phyloP scores from a whole-genome alignment of 257 asterid species.

The Penstemon davidsonii region DNA sequence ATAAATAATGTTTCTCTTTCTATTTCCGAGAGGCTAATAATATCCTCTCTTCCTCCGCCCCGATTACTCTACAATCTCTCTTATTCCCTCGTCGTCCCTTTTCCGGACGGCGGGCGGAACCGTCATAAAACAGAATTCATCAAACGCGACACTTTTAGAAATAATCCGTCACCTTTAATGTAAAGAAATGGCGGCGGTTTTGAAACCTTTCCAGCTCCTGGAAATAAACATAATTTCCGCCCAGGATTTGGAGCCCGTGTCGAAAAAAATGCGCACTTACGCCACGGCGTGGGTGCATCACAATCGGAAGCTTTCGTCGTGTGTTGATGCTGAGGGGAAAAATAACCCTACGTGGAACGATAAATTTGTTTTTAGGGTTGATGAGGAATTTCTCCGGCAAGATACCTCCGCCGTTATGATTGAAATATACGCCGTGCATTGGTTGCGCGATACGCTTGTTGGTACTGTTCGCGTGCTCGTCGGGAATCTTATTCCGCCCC shows the following conservation, averaged over 20 bases:
- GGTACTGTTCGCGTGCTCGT: constrained; percentile 87
- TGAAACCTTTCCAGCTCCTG: constrained; percentile 71
- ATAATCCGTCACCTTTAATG: no score
- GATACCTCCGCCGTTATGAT: constrained; percentile 85
- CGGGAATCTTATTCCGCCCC: constrained; percentile 77
- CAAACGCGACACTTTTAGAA: no score
- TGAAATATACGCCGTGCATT: constrained; percentile 52
- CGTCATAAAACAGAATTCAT: not conserved
- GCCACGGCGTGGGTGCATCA: constrained; percentile 85
- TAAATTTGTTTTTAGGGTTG: constrained; percentile 82
- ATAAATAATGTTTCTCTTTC: constrained; percentile 7
- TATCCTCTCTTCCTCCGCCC: constrained; percentile 29
- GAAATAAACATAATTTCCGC: constrained; percentile 85
- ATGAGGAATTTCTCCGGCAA: constrained; percentile 67
- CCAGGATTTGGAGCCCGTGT: constrained; percentile 74
- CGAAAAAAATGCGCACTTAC: constrained; percentile 73
- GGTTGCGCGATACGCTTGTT: constrained; percentile 62
- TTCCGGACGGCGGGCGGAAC: constrained; percentile 47
- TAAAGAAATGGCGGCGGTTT: constrained; percentile 33
- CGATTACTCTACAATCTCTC: constrained; percentile 19
- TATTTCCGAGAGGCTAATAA: constrained; percentile 31
- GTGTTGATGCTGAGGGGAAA: constrained; percentile 61
- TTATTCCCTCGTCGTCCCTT: constrained; percentile 55
- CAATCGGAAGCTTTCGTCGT: constrained; percentile 58
- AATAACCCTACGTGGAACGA: constrained; percentile 89